Conservation (phyloP, 2,329 filamentous ascomycete genomes). For the Metarhizium sp. region DNA sequence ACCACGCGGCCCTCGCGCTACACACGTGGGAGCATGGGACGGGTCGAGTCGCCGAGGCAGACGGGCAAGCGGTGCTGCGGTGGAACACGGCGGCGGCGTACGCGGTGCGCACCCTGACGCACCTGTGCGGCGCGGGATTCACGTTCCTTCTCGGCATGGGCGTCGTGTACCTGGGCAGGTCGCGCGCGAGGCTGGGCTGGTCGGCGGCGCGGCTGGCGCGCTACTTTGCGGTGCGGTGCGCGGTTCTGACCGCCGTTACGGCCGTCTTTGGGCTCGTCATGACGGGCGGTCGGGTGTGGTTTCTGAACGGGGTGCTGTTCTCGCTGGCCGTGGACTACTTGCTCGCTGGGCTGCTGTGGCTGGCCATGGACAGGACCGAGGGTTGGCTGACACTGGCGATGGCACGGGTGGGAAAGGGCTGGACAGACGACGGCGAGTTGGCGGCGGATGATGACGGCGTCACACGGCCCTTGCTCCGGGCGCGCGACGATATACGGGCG, state of each 20-base stretch:
- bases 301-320: slow-evolving; percentile 34
- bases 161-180: slow-evolving; percentile 34
- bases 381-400: slow-evolving; percentile 18
- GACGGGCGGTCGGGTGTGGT: slow-evolving; percentile 26
- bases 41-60: slow-evolving; percentile 23
- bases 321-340: slow-evolving; percentile 35
- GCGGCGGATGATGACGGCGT: slow-evolving; percentile 11
- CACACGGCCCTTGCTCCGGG: slow-evolving; percentile 21
- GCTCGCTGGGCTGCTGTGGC: slow-evolving; percentile 32
- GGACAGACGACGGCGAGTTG: background rate
- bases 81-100: slow-evolving; percentile 31
- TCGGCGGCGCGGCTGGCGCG: slow-evolving; percentile 19
- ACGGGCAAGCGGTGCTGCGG: slow-evolving; percentile 21
- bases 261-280: slow-evolving; percentile 21
- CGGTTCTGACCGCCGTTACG: slow-evolving; percentile 25
- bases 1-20: slow-evolving; percentile 30
- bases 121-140: slow-evolving; percentile 36
- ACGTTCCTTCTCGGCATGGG: slow-evolving; percentile 37
- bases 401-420: slow-evolving; percentile 6
- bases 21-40: slow-evolving; percentile 32
- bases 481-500: background rate
- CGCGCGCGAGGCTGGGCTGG: slow-evolving; percentile 31
- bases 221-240: slow-evolving; percentile 29
- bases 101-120: slow-evolving; percentile 30
- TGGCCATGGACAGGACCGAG: slow-evolving; percentile 26